Conservation (phyloP, 2,329 filamentous ascomycete genomes). For the Epichloe glyceriae region DNA sequence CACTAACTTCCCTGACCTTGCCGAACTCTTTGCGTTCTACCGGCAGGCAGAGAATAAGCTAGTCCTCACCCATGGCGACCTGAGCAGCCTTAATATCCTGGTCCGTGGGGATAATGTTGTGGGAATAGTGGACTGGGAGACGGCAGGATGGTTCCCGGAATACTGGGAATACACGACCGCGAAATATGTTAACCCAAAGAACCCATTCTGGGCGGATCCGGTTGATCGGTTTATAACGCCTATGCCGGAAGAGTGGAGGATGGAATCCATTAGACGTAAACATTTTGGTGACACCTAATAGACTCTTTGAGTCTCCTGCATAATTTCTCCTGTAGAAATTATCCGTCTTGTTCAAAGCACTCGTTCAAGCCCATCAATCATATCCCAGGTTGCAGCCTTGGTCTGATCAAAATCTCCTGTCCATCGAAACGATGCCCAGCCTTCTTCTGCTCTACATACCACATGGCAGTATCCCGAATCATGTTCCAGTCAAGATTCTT, state of each 20-base stretch:
- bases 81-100: slow-evolving; percentile 31
- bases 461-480: no score
- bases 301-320: no score
- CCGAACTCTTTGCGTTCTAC: slow-evolving; percentile 22
- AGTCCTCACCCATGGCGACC: slow-evolving; percentile 33
- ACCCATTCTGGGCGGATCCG: neutral
- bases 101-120: slow-evolving; percentile 23
- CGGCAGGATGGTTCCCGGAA: slow-evolving; percentile 18
- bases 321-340: no score
- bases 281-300: no score
- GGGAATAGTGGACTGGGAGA: slow-evolving; percentile 29
- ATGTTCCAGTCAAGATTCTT: no score
- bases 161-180: slow-evolving; percentile 22
- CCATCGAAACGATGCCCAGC: no score
- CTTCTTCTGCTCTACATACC: no score
- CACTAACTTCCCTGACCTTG: slow-evolving; percentile 9
- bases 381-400: no score
- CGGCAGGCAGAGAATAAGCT: slow-evolving; percentile 20
- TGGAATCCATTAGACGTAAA: no score
- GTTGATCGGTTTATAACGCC: neutral
- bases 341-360: no score
- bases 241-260: neutral
- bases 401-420: no score
- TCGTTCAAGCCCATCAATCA: no score
- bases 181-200: neutral